Evolutionary conservation across 2,329 filamentous ascomycete genomes (phyloP).

Genomic region (Colletotrichum acutatum): DNA sequence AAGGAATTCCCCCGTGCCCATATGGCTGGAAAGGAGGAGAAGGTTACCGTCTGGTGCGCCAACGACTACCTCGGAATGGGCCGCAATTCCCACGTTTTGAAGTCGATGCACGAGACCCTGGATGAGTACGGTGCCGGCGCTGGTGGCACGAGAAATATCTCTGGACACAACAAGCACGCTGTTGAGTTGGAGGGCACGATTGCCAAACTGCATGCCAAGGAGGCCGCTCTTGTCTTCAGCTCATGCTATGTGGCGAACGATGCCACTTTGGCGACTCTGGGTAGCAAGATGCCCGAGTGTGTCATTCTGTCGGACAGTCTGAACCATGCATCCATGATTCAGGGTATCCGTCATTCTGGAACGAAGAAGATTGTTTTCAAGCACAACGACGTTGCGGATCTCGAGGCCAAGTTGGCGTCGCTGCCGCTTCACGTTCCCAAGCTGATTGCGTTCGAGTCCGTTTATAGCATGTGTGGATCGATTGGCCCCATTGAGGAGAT

Average conservation of each 20-base stretch:
- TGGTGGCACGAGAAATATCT: constrained; percentile 96
- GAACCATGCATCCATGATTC: constrained; percentile 99
- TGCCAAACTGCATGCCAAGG: constrained; percentile 90
- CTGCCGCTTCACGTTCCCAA: constrained; percentile 88
- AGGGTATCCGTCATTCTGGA: constrained; percentile 96
- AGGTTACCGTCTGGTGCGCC: constrained; percentile 98
- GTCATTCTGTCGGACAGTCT: constrained; percentile 97
- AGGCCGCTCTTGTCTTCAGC: constrained; percentile 92
- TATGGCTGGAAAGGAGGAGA: constrained; percentile 83
- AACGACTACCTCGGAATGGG: constrained; percentile 99
- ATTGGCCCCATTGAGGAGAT: constrained; percentile 96
- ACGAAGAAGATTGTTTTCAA: constrained; percentile 99
- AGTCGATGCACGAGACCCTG: constrained; percentile 93
- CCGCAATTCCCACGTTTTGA: constrained; percentile 85
- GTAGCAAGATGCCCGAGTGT: constrained; percentile 94
- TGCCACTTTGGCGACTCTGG: constrained; percentile 94
- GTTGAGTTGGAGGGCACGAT: constrained; percentile 84
- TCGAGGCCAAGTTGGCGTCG: constrained; percentile 91
- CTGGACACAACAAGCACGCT: constrained; percentile 95
- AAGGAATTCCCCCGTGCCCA: constrained; percentile 97
- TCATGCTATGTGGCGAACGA: constrained; percentile 99
- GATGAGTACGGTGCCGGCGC: constrained; percentile 96
- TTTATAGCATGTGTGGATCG: constrained; percentile 99
- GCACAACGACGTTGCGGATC: constrained; percentile 94
- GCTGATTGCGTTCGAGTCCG: constrained; percentile 98